These are phyloP conservation scores for Hevea brasiliensis DNA, from an alignment of 345 rosid species.

Conservation along the genomic window DNA sequence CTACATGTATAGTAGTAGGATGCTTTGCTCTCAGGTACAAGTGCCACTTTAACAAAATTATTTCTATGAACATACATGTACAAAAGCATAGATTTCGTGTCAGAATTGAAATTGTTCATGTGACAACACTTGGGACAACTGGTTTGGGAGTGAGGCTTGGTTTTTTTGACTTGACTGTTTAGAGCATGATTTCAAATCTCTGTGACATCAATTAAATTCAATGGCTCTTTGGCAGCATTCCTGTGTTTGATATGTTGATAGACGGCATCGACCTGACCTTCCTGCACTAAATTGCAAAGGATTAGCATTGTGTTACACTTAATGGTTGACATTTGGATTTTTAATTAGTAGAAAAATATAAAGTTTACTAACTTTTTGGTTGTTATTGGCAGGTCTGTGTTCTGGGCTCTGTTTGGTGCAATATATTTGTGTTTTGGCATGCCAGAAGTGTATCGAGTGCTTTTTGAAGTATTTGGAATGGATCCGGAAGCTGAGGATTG, in stretches of 20 bases:
- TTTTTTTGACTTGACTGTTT: background rate
- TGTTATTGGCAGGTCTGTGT: slow-evolving; percentile 61
- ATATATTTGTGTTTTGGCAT: slow-evolving; percentile 90
- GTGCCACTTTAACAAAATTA: background rate
- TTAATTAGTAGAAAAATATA: background rate
- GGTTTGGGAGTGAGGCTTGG: background rate
- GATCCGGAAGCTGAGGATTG: slow-evolving; percentile 93
- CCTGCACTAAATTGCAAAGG: background rate
- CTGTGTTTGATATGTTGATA: background rate
- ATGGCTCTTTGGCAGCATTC: background rate
- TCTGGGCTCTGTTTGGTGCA: slow-evolving; percentile 96
- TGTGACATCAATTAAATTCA: background rate
- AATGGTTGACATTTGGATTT: background rate
- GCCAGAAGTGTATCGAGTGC: slow-evolving; percentile 94
- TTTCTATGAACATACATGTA: background rate
- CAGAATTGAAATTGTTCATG: background rate
- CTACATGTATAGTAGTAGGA: background rate
- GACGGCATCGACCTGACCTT: slow-evolving; percentile 1
- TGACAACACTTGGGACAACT: background rate
- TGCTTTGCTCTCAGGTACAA: background rate
- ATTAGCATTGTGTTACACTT: background rate
- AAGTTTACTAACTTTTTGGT: slow-evolving; percentile 7
- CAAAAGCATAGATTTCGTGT: background rate
- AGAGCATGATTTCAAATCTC: background rate
- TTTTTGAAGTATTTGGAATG: slow-evolving; percentile 97